Percentiles rank a stretch among this genome's conserved stretches.
Evolutionary conservation across 768 basidiomycete genomes (phyloP).

Genomic region (Lentinula sp.): DNA sequence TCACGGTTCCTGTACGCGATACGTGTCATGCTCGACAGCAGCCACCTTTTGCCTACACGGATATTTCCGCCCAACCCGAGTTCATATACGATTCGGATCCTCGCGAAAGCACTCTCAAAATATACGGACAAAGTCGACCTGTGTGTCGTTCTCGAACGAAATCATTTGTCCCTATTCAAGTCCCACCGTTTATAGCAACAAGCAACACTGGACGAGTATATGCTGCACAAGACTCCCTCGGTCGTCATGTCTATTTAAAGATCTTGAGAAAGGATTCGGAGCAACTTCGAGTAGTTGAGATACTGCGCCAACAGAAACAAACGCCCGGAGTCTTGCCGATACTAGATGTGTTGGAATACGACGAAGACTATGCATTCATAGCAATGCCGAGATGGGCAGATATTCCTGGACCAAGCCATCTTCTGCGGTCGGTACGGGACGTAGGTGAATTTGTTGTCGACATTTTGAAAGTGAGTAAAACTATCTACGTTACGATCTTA

Average conservation of each 20-base stretch:
- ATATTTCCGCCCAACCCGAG: not conserved
- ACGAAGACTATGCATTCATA: constrained; percentile 1
- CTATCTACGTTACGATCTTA: not conserved
- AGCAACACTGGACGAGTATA: constrained; percentile 2
- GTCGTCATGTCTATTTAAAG: constrained; percentile 1
- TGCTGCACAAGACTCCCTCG: constrained; percentile 1
- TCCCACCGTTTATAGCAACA: constrained; percentile 3
- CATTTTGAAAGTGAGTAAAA: not conserved
- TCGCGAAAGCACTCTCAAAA: not conserved
- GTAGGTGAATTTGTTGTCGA: not conserved
- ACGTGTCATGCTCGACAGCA: not conserved
- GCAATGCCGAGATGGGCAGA: constrained; percentile 6
- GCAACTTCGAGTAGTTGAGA: not conserved
- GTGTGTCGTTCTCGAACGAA: not conserved
- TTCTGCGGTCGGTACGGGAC: not conserved
- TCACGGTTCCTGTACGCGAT: not conserved
- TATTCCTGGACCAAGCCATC: constrained; percentile 1
- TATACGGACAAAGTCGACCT: not conserved
- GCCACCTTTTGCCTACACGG: not conserved
- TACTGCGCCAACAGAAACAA: not conserved
- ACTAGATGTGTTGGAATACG: constrained; percentile 1
- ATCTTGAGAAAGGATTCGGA: not conserved
- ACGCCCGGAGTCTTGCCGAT: not conserved
- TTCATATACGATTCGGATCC: not conserved
- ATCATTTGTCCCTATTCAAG: not conserved